Base-by-base conservation (phyloP, 805 yeast genomes). In the Yamadazyma nakazawae region DNA sequence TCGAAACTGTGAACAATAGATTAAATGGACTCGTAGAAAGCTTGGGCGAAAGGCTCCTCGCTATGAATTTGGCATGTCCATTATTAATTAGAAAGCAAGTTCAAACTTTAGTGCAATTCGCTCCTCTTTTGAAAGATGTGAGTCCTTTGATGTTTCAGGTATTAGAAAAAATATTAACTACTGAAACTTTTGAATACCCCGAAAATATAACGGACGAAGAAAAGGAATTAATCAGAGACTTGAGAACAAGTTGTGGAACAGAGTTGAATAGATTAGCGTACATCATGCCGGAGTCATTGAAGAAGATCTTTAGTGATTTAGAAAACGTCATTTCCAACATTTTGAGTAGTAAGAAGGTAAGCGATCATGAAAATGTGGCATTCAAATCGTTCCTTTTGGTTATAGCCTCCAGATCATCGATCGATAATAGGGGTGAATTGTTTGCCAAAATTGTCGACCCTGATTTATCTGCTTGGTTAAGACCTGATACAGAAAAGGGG, bases 231-330 rank as follows among this genome's bases (percentile, higher is more conserved):
- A 81, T 94, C 37, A 79, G 96, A 48, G 98, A 94, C 59, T 71
- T 95, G 54, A 77, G 97, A 56, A 85, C 94, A 1, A 84, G 90
- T 43, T 88, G 97, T 64, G 99, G 97, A 36, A 89, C 96, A 0
- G 99, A 94, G 64, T 74, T 94, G 48, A 92, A 94, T 63, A 74
- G 99, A 59, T 77, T 94, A 65, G 99, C 97, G 1, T 85, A 91
- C 63, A 76, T 95, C 62, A 91, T 94, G 86, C 98, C 99, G 0
- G 96, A 87, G 55, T 80, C 96, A 0, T 73, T 94, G 54, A 86
- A 84, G 63, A 81, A 79, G 52, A 90, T 92, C 11, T 84, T 88
- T 54, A 79, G 79, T 34, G 96, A 92, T 56, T 68, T 94, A 45
- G 97, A 95, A 62, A 74, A 73, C 39, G 97, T 87, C 0, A 84